Base-by-base conservation (phyloP, 768 basidiomycete species). In the Mycena crocata region DNA sequence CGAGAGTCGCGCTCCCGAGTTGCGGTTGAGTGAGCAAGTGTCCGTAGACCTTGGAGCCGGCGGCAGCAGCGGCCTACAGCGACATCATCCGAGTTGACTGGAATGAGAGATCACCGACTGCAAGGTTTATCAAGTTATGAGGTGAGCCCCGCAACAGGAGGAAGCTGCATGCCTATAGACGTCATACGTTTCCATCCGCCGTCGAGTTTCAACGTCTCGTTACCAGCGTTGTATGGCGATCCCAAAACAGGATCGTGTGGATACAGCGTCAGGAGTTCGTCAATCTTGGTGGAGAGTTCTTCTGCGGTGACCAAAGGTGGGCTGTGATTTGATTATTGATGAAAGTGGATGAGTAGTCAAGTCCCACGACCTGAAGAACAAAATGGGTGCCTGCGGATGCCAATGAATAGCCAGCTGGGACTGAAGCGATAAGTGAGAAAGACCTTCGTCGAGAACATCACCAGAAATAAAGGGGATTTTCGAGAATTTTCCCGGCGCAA, bases 381-480 rank as follows among this genome's bases (percentile, higher is more conserved):
- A 49, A 59, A 32, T 24, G 6, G 32, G 57, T 48, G 32, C 58
- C 58, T 60, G 32, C n/a, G 17, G 28, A 39, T 1, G n/a, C 21
- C 26, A 40, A 51, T 52, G 28, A 3, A 42, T 10, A 39, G 40
- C 14, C 21, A 17, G n/a, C n/a, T n/a, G n/a, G n/a, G n/a, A n/a
- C n/a, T n/a, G 24, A n/a, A 34, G 12, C 39, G 21, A 31, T 4
- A 42, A 40, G 34, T 5, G 4, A 32, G 40, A 52, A 17, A 14
- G 26, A 61, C 59, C 58, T 28, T 60, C 58, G 17, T 60, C 58
- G 35, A 60, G 34, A 3, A 60, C 45, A 32, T 60, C 48, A 9
- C 57, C 58, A 9, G 58, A 37, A 10, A 60, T 60, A 35, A 50
- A 50, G 8, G 48, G 58, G 39, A 60, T 39, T 7, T 51, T 50